These are phyloP conservation scores for Knoxdaviesia proteae DNA, from an alignment of 2,329 filamentous ascomycete genomes.

Conservation along the genomic window DNA sequence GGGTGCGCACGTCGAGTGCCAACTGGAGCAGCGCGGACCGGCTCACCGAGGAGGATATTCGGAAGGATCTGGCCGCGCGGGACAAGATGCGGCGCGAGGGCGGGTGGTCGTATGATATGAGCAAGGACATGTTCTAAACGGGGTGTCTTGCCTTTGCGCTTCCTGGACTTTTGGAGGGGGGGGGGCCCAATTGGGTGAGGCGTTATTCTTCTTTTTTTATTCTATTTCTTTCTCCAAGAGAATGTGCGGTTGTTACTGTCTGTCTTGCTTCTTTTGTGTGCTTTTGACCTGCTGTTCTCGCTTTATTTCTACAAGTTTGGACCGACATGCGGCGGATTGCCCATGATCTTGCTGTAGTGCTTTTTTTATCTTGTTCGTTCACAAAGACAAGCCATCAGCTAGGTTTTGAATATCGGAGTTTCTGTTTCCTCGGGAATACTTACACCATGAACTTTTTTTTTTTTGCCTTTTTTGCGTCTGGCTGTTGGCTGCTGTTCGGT, in stretches of 20 bases:
- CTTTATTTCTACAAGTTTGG: too few species aligned
- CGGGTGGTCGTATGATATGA: constrained; percentile 57
- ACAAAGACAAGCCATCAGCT: neutral
- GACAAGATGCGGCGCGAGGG: constrained; percentile 66
- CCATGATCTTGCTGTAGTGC: neutral
- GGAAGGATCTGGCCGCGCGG: constrained; percentile 56
- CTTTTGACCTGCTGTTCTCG: too few species aligned
- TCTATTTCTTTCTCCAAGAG: too few species aligned
- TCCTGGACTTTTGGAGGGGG: neutral
- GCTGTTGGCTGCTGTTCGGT: too few species aligned
- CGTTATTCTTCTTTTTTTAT: too few species aligned
- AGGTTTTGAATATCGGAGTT: constrained; percentile 2
- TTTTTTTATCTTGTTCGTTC: constrained; percentile 1
- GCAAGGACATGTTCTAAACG: constrained; percentile 21
- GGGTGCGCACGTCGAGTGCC: constrained; percentile 77
- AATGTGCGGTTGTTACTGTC: too few species aligned
- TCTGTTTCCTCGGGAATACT: too few species aligned
- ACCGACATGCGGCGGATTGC: too few species aligned
- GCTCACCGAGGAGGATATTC: constrained; percentile 73
- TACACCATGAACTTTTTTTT: too few species aligned
- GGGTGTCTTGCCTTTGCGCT: neutral
- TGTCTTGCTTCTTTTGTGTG: too few species aligned
- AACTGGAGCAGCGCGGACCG: constrained; percentile 74
- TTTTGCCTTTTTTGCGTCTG: too few species aligned
- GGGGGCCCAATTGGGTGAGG: neutral